These are phyloP conservation scores for Fraxinus platypoda DNA, from an alignment of 305 asterid genomes.

Conservation along the genomic window DNA sequence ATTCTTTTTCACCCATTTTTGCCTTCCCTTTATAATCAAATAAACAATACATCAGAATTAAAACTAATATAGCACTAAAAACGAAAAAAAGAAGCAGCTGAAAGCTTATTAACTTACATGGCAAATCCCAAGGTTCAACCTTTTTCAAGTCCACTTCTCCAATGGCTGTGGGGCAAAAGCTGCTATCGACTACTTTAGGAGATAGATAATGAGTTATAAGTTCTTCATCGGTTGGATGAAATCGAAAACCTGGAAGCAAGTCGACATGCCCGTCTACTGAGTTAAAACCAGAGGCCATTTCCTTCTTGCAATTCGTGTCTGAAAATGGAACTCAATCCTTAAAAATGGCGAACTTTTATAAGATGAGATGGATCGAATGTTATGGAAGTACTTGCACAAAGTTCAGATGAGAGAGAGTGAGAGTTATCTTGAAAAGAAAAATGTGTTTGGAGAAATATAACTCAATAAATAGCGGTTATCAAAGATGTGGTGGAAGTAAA, in stretches of 20 bases:
- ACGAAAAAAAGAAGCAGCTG: too few relatives aligned
- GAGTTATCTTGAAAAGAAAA: not conserved
- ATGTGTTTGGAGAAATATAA: not conserved
- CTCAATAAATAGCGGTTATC: not conserved
- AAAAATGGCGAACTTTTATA: constrained; percentile 4
- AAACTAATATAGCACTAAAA: not conserved
- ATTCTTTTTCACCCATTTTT: constrained; percentile 86
- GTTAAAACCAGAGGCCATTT: constrained; percentile 23
- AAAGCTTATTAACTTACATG: constrained; percentile 49
- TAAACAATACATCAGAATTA: not conserved
- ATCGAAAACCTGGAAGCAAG: constrained; percentile 89
- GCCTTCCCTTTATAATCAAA: constrained; percentile 56
- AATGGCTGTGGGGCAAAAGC: constrained; percentile 46
- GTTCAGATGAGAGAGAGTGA: not conserved
- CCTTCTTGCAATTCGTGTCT: constrained; percentile 34
- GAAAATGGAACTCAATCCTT: not conserved
- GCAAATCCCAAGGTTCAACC: constrained; percentile 98
- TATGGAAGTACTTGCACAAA: too few relatives aligned
- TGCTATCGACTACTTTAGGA: constrained; percentile 53
- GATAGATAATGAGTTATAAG: constrained; percentile 74
- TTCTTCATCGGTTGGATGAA: constrained; percentile 93
- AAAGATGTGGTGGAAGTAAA: not conserved
- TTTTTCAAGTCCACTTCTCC: constrained; percentile 87
- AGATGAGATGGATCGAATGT: constrained; percentile 13
- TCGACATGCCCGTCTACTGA: constrained; percentile 42